Evolutionary conservation across 129 eudicot species (phyloP), one percentile per base, ranked within the genome.

Genomic region (Smallanthus sonchifolius): DNA sequence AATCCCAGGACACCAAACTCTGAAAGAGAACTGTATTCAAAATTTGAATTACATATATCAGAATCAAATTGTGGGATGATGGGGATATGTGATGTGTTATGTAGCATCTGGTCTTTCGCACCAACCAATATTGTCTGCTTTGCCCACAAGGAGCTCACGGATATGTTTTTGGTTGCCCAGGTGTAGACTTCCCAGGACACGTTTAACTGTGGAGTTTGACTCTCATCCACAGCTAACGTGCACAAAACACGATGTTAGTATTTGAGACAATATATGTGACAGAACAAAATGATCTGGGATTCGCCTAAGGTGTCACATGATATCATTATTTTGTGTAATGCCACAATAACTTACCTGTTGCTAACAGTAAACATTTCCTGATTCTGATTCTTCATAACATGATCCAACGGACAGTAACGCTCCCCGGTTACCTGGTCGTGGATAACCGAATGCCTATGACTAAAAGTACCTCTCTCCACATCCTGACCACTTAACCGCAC

Each of bases 401-500:
- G 96, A 76, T 88, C 97, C 75, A 90, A 73, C 7, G 98, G 98
- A 77, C 98, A 94, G 77, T 94, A 90, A 43, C 78, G 77, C 45
- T 90, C 85, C 24, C 98, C 98, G 0, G 97, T 90, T 84, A 86
- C 98, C 65, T 94, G 98, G 55, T 94, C 97, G 56, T 94, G 98
- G 70, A 94, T 65, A 35, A 94, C 91, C 42, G 98, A 70, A 82
- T 94, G 98, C 39, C 98, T 83, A 51, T 94, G 98, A 72, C 97
- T 94, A 67, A 94, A 94, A 52, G 98, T 94, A 70, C 98, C 98
- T 67, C 98, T 76, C 81, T 94, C 97, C 30, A 94, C 98, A 83
- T 94, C 98, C 77, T 94, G 98, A 69, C 98, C 98, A 38, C 98
- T 94, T 82, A 94, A 74, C 74, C 98, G 81, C 51, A 94, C 98